Percentiles rank a stretch among this genome's conserved stretches.
Conservation (phyloP, 805 yeast species). For the Suhomyces emberorum region DNA sequence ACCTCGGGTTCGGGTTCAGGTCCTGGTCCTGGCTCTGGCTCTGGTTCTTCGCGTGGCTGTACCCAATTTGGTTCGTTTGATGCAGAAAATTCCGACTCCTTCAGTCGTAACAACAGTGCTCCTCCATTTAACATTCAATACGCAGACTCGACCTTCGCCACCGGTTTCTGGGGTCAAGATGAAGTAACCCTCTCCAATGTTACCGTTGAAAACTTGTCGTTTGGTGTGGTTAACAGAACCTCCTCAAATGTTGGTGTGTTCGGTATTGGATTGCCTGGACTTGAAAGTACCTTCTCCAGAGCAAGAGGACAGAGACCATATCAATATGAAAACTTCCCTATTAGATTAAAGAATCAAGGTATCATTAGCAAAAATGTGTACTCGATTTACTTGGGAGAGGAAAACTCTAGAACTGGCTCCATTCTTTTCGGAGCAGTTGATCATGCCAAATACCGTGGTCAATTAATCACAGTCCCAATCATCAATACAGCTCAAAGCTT, state of each 20-base stretch:
- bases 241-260: slow-evolving; percentile 51
- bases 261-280: slow-evolving; percentile 67
- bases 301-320: slow-evolving; percentile 13
- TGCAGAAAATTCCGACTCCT: slow-evolving; percentile 36
- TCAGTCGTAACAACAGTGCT: slow-evolving; percentile 39
- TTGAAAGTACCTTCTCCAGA: slow-evolving; percentile 54
- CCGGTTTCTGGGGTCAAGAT: slow-evolving; percentile 62
- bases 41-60: slow-evolving; percentile 32
- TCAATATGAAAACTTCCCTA: slow-evolving; percentile 38
- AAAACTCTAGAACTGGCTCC: slow-evolving; percentile 25
- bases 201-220: slow-evolving; percentile 48
- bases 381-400: slow-evolving; percentile 34
- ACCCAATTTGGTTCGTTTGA: slow-evolving; percentile 48
- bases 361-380: slow-evolving; percentile 30
- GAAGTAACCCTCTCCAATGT: slow-evolving; percentile 49
- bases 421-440: slow-evolving; percentile 44
- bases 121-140: slow-evolving; percentile 41
- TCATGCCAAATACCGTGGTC: slow-evolving; percentile 37
- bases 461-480: slow-evolving; percentile 31
- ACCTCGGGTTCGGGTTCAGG: slow-evolving; percentile 1
- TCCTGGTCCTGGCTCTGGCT: slow-evolving; percentile 1
- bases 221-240: slow-evolving; percentile 66
- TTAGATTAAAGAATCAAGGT: slow-evolving; percentile 31
- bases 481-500: slow-evolving; percentile 37
- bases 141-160: slow-evolving; percentile 48